Evolutionary conservation across 352 stramenopile genomes (phyloP).

Genomic region (Globisporangium emineosum): DNA sequence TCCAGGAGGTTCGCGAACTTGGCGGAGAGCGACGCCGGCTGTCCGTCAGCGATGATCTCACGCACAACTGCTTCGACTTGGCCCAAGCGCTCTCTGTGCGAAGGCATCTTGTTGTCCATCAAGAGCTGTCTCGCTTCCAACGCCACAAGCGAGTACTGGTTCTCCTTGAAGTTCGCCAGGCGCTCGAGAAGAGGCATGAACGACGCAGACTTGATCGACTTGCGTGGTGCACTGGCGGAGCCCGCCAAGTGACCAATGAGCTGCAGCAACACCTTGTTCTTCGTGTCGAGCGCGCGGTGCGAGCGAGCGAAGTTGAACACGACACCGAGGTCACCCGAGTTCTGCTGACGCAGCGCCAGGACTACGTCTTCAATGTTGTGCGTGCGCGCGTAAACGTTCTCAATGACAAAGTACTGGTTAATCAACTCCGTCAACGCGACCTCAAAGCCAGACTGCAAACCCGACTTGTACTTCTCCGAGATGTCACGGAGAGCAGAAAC

Average conservation of each 20-base stretch:
- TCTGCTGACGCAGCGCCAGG: slow-evolving; percentile 86
- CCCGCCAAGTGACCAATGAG: slow-evolving; percentile 58
- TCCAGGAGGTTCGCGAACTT: slow-evolving; percentile 68
- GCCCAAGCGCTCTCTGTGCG: slow-evolving; percentile 88
- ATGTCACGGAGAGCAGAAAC: slow-evolving; percentile 76
- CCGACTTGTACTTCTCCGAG: slow-evolving; percentile 70
- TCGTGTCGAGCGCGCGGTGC: slow-evolving; percentile 87
- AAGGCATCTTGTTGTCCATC: slow-evolving; percentile 96
- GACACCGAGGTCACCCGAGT: slow-evolving; percentile 79
- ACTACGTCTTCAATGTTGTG: slow-evolving; percentile 85
- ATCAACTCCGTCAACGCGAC: slow-evolving; percentile 68
- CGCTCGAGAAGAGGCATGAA: slow-evolving; percentile 85
- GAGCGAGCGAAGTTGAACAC: slow-evolving; percentile 91
- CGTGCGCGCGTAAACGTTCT: slow-evolving; percentile 69
- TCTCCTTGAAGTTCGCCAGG: slow-evolving; percentile 86
- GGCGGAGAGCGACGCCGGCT: slow-evolving; percentile 44
- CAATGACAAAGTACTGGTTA: slow-evolving; percentile 77
- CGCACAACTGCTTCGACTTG: slow-evolving; percentile 77
- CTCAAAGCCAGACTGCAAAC: slow-evolving; percentile 65
- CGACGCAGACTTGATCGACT: slow-evolving; percentile 53
- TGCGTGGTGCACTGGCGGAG: slow-evolving; percentile 31
- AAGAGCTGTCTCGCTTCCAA: slow-evolving; percentile 95
- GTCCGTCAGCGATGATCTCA: slow-evolving; percentile 54
- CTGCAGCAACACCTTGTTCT: slow-evolving; percentile 81
- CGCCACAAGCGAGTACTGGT: slow-evolving; percentile 91